Base-by-base conservation (phyloP, 805 yeast species). In the Blastobotrys terrestris region DNA sequence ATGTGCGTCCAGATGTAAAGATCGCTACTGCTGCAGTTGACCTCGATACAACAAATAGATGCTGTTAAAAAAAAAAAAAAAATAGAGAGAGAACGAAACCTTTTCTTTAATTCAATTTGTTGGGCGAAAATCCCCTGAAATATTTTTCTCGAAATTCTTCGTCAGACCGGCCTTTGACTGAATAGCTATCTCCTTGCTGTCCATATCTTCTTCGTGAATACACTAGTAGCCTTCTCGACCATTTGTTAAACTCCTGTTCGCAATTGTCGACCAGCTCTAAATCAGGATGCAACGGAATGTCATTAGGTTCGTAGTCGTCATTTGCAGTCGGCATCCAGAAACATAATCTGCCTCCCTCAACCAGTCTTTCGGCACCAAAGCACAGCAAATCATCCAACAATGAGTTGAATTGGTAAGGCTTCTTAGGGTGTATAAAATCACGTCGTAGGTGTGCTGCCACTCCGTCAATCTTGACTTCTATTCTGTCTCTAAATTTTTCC, bases 261-360 rank as follows among this genome's bases (percentile, higher is more conserved):
- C 95, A 75, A 55, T 83, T 81, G 58, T 85, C 82, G 47, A 84
- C 71, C 60, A 90, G 73, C 61, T 86, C 85, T 53, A 94, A 67
- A 44, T 78, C 79, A 55, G 79, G 75, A 67, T 94, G 97, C 60
- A 80, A 82, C 3, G 98, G 98, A 21, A 91, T 81, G 50, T 77
- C 73, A 46, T 86, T 80, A 15, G 51, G 51, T 39, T 80, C 75
- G 57, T 78, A 81, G 59, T 87, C 95, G 62, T 87, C 95, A 65
- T 91, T 90, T 1, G 97, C 95, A 1, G 95, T 85, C 0, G 99
- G 99, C 94, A 91, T 88, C 99, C 99, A 94, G 67, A 90, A 91
- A 22, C 94, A 87, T 39, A 94, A 73, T 57, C 98, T 73, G 0
- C 97, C 96, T 5, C 79, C 80, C 2, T 81, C 69, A 0, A 86